Evolutionary conservation across 2,329 filamentous ascomycete species (phyloP), one percentile per base, ranked within the genome.

Genomic region (Blastomyces emzantsi): DNA sequence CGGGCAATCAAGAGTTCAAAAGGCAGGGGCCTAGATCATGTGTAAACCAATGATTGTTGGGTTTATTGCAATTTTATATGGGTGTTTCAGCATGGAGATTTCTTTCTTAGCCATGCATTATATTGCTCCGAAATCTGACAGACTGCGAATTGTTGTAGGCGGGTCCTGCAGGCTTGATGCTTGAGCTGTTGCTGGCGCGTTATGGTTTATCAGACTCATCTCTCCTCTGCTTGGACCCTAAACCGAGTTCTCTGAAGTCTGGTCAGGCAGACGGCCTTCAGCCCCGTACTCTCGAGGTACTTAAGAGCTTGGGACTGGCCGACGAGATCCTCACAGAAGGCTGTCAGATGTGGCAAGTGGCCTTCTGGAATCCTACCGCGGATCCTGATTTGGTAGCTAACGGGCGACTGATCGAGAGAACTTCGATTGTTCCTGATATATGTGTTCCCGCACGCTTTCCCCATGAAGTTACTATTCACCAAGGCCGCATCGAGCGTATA

Each of bases 301-400:
- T 79, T 5, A 74, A 78, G 57, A 75, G 74, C 0, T 71, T 79
- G 1, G 77, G 76, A 1, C 66, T 79, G 1, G 70, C 68, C 0
- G 73, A 76, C 30, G 73, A 77, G 61, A 71, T 79, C 45, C 67
- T 75, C 11, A 72, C 84, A 69, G 87, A 90, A 64, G 71, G 92
- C 6, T 91, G 91, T 1, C 90, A 90, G 70, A 91, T 96, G 33
- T 96, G 83, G 72, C 84, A 87, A 69, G 84, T 87, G 30, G 83
- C 84, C 6, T 87, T 87, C 71, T 87, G 85, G 85, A 84, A 87
- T 60, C 69, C 85, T 84, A 30, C 72, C 72, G 62, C 71, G 8
- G 43, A 47, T 33, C 25, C 25, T 5, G 56, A 59, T 28, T 59
- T 59, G 25, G n/a, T 59, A 9, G 39, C 77, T 13, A 72, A 74